phyloP scores from a whole-genome alignment of 306 rosid genomes.

The Alnus rubra region DNA sequence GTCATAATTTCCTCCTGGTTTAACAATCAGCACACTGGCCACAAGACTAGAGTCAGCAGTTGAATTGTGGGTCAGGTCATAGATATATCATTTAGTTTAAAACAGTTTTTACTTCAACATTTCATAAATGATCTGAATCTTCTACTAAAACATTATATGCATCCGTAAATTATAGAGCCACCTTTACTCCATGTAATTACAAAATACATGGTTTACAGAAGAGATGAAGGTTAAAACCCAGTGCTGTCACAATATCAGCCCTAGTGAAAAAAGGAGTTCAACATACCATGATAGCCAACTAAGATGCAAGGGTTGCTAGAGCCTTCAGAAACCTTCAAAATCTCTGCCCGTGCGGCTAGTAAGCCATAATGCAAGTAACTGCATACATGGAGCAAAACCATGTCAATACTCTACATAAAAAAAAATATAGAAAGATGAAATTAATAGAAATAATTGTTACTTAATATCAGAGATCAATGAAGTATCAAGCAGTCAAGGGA shows the following conservation, averaged over 20 bases:
- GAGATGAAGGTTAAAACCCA: constrained; percentile 8
- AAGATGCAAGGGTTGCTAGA: constrained; percentile 82
- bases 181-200: background rate
- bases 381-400: constrained; percentile 30
- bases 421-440: background rate
- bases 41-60: background rate
- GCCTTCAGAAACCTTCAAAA: constrained; percentile 64
- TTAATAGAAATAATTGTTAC: background rate
- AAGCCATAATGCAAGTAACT: constrained; percentile 95
- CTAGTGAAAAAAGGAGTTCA: constrained; percentile 25
- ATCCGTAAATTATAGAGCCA: background rate
- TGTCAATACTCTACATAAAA: constrained; percentile 24
- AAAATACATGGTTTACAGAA: constrained; percentile 18
- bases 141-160: constrained; percentile 7
- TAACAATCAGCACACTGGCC: background rate
- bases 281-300: constrained; percentile 77
- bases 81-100: background rate
- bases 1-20: background rate
- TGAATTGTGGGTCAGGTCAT: background rate
- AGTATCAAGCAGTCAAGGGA: constrained; percentile 2
- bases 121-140: background rate
- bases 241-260: constrained; percentile 11
- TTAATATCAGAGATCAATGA: background rate
- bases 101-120: background rate
- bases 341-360: constrained; percentile 97